Evolutionary conservation across 257 asterid genomes (phyloP).

Genomic region (Paulownia fortunei): DNA sequence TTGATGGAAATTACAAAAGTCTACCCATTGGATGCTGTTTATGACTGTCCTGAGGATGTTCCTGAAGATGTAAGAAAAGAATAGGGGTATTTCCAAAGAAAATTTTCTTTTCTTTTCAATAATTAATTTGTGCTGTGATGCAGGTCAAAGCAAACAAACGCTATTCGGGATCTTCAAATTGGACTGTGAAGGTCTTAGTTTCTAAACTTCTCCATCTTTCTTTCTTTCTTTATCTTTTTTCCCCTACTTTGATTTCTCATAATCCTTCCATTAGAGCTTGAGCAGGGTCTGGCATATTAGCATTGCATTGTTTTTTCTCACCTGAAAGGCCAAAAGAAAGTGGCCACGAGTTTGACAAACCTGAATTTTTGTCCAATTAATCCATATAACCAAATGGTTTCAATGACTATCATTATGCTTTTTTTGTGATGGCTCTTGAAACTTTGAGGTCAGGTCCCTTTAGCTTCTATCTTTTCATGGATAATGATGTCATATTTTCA

Average conservation of each 20-base stretch:
- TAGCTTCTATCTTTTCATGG: constrained; percentile 11
- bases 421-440: constrained; percentile 8
- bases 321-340: background rate
- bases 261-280: background rate
- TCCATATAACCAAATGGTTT: background rate
- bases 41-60: constrained; percentile 88
- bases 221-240: constrained; percentile 7
- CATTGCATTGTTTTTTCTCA: background rate
- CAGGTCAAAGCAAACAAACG: constrained; percentile 93
- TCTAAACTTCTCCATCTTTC: background rate
- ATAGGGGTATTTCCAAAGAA: no score
- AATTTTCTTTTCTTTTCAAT: background rate
- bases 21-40: constrained; percentile 95
- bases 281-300: background rate
- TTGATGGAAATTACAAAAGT: constrained; percentile 91
- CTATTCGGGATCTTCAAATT: constrained; percentile 81
- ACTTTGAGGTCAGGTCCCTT: background rate
- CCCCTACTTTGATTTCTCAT: background rate
- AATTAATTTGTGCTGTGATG: constrained; percentile 27
- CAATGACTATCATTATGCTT: background rate
- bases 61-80: constrained; percentile 98
- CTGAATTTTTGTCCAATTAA: background rate
- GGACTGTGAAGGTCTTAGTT: constrained; percentile 90
- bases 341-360: background rate
- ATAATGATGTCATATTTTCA: background rate